These are phyloP conservation scores for Datura wrightii DNA, from an alignment of 257 asterid genomes.

Conservation along the genomic window DNA sequence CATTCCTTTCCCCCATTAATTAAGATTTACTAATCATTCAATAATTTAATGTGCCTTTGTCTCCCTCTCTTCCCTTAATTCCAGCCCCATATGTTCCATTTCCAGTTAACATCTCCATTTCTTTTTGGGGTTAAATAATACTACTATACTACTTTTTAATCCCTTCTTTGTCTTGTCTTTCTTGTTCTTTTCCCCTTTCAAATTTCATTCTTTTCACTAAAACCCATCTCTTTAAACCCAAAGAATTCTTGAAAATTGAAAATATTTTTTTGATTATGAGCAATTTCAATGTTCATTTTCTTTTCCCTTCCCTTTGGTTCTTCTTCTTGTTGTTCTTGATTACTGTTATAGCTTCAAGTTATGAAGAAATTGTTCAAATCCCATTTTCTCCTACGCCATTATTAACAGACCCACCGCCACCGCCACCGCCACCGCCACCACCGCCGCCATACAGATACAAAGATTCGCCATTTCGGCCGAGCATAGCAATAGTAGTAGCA, in stretches of 20 bases:
- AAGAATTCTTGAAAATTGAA: no score
- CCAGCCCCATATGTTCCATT: conserved; percentile 5
- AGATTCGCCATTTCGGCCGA: conserved; percentile 52
- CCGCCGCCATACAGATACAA: conserved; percentile 1
- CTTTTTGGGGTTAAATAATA: not conserved
- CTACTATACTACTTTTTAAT: not conserved
- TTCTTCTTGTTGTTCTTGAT: conserved; percentile 27
- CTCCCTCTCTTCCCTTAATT: conserved; percentile 18
- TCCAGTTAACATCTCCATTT: not conserved
- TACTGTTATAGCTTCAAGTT: not conserved
- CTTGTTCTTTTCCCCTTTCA: conserved; percentile 22
- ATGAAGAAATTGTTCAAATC: not conserved
- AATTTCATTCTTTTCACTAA: not conserved
- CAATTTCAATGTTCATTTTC: conserved; percentile 29
- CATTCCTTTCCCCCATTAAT: no score
- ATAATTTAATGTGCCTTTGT: conserved; percentile 27
- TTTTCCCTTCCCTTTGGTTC: conserved; percentile 34
- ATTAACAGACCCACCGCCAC: conserved; percentile 30
- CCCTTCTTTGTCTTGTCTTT: conserved; percentile 37
- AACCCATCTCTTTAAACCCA: conserved; percentile 23
- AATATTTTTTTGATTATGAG: conserved; percentile 34
- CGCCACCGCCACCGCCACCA: no score
- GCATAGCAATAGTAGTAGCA: conserved; percentile 60
- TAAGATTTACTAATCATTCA: not conserved
- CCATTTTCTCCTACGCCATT: not conserved